Evolutionary conservation across 768 basidiomycete genomes (phyloP).

Genomic region (Panus rudis): DNA sequence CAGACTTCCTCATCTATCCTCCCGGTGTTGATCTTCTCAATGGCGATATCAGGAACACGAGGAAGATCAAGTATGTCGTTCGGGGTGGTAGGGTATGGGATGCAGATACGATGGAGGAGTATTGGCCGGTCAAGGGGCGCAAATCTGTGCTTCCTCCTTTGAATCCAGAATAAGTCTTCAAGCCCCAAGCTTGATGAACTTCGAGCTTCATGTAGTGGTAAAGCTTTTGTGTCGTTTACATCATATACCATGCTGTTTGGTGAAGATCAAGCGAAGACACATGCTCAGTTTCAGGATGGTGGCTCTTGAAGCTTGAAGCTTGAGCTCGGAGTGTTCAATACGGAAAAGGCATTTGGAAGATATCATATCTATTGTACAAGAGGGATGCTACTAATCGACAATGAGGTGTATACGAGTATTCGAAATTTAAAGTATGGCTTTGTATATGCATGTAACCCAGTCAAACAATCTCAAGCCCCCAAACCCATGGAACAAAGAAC

Average conservation of each 20-base stretch:
- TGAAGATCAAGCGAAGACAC: no score
- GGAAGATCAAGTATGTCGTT: conserved; percentile 48
- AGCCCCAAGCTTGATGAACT: no score
- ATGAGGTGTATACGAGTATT: conserved; percentile 9
- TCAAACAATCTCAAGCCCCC: neutral
- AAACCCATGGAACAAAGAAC: conserved; percentile 4
- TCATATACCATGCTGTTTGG: no score
- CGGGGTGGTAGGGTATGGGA: conserved; percentile 69
- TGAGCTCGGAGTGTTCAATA: no score
- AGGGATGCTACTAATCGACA: no score
- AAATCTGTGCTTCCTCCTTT: conserved; percentile 50
- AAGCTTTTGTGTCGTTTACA: no score
- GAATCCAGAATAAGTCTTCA: conserved; percentile 39
- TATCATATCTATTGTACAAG: no score
- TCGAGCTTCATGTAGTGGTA: no score
- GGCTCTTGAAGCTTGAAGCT: no score
- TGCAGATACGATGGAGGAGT: conserved; percentile 57
- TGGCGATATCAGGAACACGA: conserved; percentile 42
- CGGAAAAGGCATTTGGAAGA: no score
- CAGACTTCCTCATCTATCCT: conserved; percentile 64
- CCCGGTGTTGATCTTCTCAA: conserved; percentile 50
- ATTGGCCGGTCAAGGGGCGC: conserved; percentile 63
- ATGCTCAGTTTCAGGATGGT: no score
- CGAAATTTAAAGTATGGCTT: conserved; percentile 9
- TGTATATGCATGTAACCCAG: conserved; percentile 4